Base-by-base conservation (phyloP, 495 filamentous ascomycete genomes). In the Evernia prunastri region DNA sequence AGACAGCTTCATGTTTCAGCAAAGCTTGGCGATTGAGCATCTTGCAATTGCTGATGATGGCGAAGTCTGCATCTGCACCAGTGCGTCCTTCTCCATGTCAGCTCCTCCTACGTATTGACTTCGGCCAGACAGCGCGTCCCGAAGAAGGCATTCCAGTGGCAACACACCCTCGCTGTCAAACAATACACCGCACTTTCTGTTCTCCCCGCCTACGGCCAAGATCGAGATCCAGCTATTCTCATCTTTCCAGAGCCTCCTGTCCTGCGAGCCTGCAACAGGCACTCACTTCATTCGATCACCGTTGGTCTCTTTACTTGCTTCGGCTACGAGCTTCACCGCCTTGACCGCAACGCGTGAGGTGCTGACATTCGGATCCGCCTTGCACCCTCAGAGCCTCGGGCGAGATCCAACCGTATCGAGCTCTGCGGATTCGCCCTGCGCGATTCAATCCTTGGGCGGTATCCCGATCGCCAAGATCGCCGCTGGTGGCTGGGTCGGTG, bases 351-450 rank as follows among this genome's bases (percentile, higher is more conserved):
- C 69, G n/a, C 78, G 80, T 15, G 65, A 73, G 15, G 82, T 88
- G 31, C 81, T 76, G 63, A 86, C 80, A 6, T 87, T 85, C 80
- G 85, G 84, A 20, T 85, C 87, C 63, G 74, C 76, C 42, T 76
- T 85, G 39, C 84, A 82, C 69, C 68, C 73, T 49, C 25, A 56
- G 37, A 56, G 54, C 6, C 45, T 51, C 33, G 65, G 51, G 59
- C 64, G 62, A 42, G 67, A 60, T 12, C 66, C 65, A 66, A 67
- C 58, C 23, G 58, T 42, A 23, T 27, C 60, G 18, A 18, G 23
- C 17, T 47, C 63, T 25, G 65, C 70, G 27, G 56, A 58, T 4
- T 64, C 39, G 31, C 84, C 84, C 37, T 67, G 61, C 25, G 66
- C 72, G 18, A 74, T 86, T 35, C 67, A 77, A 8, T 79, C 79